Conservation (phyloP, 1,139 yeast genomes). For the Protomyces lactucae-debilis region DNA sequence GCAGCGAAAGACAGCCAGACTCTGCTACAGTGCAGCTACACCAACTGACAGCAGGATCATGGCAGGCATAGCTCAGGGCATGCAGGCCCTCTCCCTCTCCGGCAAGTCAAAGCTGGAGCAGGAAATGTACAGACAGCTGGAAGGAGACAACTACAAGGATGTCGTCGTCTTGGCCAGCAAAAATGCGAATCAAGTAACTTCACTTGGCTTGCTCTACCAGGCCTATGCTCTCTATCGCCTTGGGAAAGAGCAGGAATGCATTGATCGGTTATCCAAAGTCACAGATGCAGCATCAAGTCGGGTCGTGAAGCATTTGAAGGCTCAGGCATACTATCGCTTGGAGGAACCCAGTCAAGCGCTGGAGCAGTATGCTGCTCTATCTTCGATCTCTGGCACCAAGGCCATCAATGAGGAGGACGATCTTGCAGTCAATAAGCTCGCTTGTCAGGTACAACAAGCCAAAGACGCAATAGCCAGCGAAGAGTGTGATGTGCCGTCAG, state of each 20-base stretch:
- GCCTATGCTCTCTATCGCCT: constrained; percentile 20
- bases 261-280: not conserved
- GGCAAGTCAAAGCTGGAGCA: not conserved
- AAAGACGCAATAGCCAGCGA: not conserved
- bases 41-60: not conserved
- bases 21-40: too few species aligned
- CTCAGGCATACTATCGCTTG: constrained; percentile 20
- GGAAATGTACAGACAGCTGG: not conserved
- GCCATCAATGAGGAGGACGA: constrained; percentile 18
- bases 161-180: not conserved
- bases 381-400: not conserved
- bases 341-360: not conserved
- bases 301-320: constrained; percentile 4
- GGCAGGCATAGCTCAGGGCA: not conserved
- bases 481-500: not conserved
- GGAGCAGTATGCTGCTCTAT: not conserved
- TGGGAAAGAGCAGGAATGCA: constrained; percentile 12
- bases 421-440: constrained; percentile 8
- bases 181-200: not conserved
- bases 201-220: not conserved
- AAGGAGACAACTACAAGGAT: constrained; percentile 4
- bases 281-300: not conserved
- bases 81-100: not conserved
- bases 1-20: not conserved
- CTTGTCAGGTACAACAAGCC: constrained; percentile 8